Evolutionary conservation across 1,139 yeast genomes (phyloP), one percentile per base, ranked within the genome.

Genomic region (Magnusiomyces sp.): DNA sequence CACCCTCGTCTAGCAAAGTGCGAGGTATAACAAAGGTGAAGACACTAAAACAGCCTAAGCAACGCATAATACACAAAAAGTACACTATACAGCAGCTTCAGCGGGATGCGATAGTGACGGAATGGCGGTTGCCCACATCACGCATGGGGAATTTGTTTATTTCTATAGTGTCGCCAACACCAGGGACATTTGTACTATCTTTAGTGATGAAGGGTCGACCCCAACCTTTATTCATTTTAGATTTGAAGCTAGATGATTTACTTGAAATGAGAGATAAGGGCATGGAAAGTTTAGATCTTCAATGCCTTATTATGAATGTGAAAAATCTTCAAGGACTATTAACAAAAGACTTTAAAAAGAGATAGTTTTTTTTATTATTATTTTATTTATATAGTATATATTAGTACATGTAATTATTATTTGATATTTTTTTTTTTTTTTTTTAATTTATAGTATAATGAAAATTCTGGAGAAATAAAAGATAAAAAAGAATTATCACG

Each of bases 161-260:
- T 34, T 55, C 59, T 50, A 62, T 68, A 49, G 62, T 65, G 1
- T 62, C 67, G 7, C 70, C 71, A 0, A 57, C 62, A 1, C 69
- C 70, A 0, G 70, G 70, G 17, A 66, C 68, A 1, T 68, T 64
- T 59, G 68, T 66, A 37, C 56, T 68, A n/a, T 60, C 67, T 3
- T 51, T 68, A 45, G 56, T 61, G 43, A 57, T 64, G 58, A 66
- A 66, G 50, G 69, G 69, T 19, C 51, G 68, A 31, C 55, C 58
- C 33, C 62, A 62, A 42, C 63, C 68, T 17, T 49, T 67, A 45
- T 50, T 62, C 55, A 53, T 60, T 37, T 53, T 67, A 41, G 69
- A 66, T 47, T 54, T 68, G 49, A 65, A 65, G 54, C 57, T 68
- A 19, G 71, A 68, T 45, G 71, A 68, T 50, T 53, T 68, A 36